These are phyloP conservation scores for Debaryomycetaceae sp. DNA, from an alignment of 1,139 yeast species.

Conservation along the genomic window DNA sequence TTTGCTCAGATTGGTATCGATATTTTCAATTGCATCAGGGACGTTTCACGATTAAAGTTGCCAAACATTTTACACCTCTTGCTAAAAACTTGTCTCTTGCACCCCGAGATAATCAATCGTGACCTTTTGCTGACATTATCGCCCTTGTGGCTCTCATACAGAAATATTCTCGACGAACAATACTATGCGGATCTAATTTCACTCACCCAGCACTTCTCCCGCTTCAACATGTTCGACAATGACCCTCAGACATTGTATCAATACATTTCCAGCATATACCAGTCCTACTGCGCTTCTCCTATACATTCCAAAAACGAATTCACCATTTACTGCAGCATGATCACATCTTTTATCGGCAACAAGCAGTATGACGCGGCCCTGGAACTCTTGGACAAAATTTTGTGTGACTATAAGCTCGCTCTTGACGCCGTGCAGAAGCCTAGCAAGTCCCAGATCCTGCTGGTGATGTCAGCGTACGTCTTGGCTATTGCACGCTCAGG, in stretches of 20 bases:
- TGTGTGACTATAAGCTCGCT: constrained; percentile 18
- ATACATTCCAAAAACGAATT: constrained; percentile 21
- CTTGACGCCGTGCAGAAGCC: constrained; percentile 8
- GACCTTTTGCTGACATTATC: constrained; percentile 1
- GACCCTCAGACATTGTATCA: constrained; percentile 13
- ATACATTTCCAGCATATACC: constrained; percentile 18
- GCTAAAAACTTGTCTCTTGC: constrained; percentile 13
- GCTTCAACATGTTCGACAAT: constrained; percentile 8
- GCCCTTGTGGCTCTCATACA: background rate
- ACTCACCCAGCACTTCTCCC: constrained; percentile 13
- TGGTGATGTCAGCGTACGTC: constrained; percentile 23
- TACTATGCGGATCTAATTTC: background rate
- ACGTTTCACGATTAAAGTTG: constrained; percentile 17
- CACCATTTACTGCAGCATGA: constrained; percentile 37
- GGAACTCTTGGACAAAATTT: constrained; percentile 39
- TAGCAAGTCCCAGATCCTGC: constrained; percentile 16
- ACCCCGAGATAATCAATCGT: constrained; percentile 14
- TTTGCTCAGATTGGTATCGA: constrained; percentile 56
- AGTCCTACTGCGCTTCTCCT: constrained; percentile 9
- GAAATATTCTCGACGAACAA: constrained; percentile 1
- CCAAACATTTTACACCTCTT: constrained; percentile 16
- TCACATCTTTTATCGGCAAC: constrained; percentile 41
- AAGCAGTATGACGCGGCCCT: constrained; percentile 41
- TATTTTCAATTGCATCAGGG: constrained; percentile 37
- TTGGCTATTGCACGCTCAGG: constrained; percentile 12